phyloP scores from a whole-genome alignment of 2,329 filamentous ascomycete genomes.

The Pseudogymnoascus sp. region DNA sequence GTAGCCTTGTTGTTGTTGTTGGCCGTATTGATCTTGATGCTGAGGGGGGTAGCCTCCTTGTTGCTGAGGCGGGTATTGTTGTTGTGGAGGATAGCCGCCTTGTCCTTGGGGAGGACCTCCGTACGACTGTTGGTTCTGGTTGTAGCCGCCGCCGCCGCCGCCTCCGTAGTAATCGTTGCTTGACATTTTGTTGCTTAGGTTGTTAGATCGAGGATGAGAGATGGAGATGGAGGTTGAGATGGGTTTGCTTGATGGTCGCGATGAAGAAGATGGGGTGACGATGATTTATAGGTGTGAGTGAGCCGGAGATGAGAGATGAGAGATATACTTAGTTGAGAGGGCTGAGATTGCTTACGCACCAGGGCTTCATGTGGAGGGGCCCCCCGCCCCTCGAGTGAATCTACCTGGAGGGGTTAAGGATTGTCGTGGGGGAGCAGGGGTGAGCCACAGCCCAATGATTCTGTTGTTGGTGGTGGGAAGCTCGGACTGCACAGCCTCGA shows the following conservation, averaged over 20 bases:
- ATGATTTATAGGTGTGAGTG: conserved; percentile 4
- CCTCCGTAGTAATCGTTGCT: conserved; percentile 24
- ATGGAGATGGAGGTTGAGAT: background rate
- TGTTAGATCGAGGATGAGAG: background rate
- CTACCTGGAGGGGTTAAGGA: conserved; percentile 8
- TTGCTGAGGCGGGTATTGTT: conserved; percentile 13
- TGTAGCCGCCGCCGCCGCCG: conserved; percentile 12
- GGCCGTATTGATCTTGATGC: conserved; percentile 6
- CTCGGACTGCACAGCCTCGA: conserved; percentile 7
- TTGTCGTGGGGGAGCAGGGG: background rate
- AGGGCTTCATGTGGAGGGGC: conserved; percentile 2
- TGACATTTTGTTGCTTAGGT: conserved; percentile 20
- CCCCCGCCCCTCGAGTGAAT: background rate
- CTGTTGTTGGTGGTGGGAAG: background rate
- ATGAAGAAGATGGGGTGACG: conserved; percentile 7
- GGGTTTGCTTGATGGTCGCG: background rate
- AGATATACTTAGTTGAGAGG: conserved; percentile 5
- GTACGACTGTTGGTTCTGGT: conserved; percentile 15
- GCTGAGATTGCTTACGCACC: conserved; percentile 8
- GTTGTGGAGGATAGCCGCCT: conserved; percentile 15
- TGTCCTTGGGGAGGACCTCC: conserved; percentile 16
- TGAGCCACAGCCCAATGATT: conserved; percentile 9
- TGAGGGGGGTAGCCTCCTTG: conserved; percentile 10
- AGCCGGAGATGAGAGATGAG: background rate
- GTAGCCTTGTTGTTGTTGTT: conserved; percentile 1